Conservation (phyloP, 2,329 filamentous ascomycete genomes). For the Monosporascus sp. region DNA sequence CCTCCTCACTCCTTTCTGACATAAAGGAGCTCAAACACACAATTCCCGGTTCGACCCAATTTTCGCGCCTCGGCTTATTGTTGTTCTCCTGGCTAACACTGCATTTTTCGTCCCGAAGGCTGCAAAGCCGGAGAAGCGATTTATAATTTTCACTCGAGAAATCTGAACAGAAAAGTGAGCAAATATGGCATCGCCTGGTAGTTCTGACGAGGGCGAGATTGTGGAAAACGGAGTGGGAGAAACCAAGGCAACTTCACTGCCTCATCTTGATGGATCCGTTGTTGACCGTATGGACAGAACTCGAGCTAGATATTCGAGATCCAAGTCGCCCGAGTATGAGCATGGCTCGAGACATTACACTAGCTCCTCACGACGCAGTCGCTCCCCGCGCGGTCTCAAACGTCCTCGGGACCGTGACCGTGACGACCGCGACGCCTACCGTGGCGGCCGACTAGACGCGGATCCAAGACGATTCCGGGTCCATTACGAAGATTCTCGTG, state of each 20-base stretch:
- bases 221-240: slow-evolving; percentile 61
- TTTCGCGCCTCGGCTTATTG: slow-evolving; percentile 21
- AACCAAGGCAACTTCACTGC: slow-evolving; percentile 83
- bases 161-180: slow-evolving; percentile 23
- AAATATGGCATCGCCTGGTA: slow-evolving; percentile 38
- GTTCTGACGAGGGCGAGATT: slow-evolving; percentile 85
- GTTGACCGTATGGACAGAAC: slow-evolving; percentile 92
- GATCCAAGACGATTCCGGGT: slow-evolving; percentile 57
- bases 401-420: slow-evolving; percentile 43
- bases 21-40: slow-evolving; percentile 23
- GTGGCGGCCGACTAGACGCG: slow-evolving; percentile 35
- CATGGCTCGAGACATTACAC: slow-evolving; percentile 34
- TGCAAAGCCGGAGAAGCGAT: slow-evolving; percentile 8
- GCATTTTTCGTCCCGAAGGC: slow-evolving; percentile 16
- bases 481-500: slow-evolving; percentile 54
- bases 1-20: slow-evolving; percentile 15
- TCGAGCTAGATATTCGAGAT: slow-evolving; percentile 53
- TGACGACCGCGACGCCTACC: slow-evolving; percentile 51
- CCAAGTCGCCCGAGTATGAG: slow-evolving; percentile 47
- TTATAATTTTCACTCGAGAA: slow-evolving; percentile 11
- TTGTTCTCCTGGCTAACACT: slow-evolving; percentile 24
- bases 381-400: slow-evolving; percentile 64
- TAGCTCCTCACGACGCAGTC: slow-evolving; percentile 43
- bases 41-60: slow-evolving; percentile 31
- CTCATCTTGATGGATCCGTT: slow-evolving; percentile 68